phyloP scores from a whole-genome alignment of 2,329 filamentous ascomycete species.

The Malbranchea zuffiana region DNA sequence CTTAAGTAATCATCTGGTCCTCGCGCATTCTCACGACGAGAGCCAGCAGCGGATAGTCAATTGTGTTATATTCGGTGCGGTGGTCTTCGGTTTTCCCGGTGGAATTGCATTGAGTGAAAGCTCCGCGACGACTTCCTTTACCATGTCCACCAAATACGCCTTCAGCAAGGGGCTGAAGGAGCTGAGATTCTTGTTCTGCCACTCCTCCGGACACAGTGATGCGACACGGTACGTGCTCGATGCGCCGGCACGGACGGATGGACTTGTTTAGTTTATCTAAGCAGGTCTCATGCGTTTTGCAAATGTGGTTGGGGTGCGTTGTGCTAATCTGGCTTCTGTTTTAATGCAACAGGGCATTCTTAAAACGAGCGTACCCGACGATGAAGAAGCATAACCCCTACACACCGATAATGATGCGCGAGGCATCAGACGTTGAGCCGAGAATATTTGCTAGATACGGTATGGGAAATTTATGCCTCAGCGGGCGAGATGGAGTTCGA shows the following conservation, averaged over 20 bases:
- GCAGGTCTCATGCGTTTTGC: too few species aligned
- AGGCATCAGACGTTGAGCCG: conserved; percentile 74
- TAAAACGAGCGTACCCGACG: conserved; percentile 82
- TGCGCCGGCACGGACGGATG: too few species aligned
- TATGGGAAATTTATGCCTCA: conserved; percentile 36
- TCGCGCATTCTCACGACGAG: neutral
- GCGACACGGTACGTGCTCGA: conserved; percentile 60
- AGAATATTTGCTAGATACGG: conserved; percentile 89
- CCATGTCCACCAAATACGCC: conserved; percentile 85
- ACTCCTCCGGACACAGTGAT: conserved; percentile 82
- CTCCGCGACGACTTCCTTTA: conserved; percentile 19
- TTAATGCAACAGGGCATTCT: conserved; percentile 60
- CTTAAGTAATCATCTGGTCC: neutral
- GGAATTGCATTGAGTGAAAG: too few species aligned
- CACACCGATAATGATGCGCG: conserved; percentile 87
- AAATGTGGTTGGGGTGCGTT: too few species aligned
- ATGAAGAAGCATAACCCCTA: conserved; percentile 99
- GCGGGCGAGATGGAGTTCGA: neutral
- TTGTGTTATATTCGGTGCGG: too few species aligned
- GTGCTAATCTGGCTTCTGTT: too few species aligned
- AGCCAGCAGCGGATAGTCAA: neutral
- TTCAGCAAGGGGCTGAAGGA: conserved; percentile 86
- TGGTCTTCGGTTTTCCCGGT: too few species aligned
- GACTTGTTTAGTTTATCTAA: too few species aligned
- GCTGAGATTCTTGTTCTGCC: conserved; percentile 94